phyloP scores from a whole-genome alignment of 106 monocot species.

The Phalaenopsis aphrodite region DNA sequence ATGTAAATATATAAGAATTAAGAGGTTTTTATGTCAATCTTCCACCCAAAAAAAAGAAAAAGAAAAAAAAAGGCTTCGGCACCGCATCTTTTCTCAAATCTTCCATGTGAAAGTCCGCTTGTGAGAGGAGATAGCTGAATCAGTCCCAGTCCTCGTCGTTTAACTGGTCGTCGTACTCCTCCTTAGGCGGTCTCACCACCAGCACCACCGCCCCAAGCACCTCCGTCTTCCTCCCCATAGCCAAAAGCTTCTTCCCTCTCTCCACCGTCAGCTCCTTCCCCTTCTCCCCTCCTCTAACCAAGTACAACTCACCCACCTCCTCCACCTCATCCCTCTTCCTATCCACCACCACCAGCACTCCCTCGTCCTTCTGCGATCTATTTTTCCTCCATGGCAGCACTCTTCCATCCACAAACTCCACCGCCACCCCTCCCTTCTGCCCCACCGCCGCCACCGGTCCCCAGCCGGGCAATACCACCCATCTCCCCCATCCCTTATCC shows the following conservation, averaged over 20 bases:
- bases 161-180: slow-evolving; percentile 38
- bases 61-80: no score
- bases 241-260: slow-evolving; percentile 50
- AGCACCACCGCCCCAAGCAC: slow-evolving; percentile 58
- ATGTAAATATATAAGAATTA: no score
- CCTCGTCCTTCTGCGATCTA: slow-evolving; percentile 15
- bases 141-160: slow-evolving; percentile 54
- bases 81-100: no score
- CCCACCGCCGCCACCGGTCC: slow-evolving; percentile 28
- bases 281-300: slow-evolving; percentile 23
- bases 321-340: slow-evolving; percentile 33
- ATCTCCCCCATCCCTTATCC: slow-evolving; percentile 65
- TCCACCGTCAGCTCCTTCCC: slow-evolving; percentile 46
- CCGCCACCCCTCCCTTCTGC: slow-evolving; percentile 36
- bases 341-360: slow-evolving; percentile 71
- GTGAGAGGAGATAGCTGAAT: background rate
- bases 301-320: slow-evolving; percentile 30
- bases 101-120: no score
- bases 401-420: slow-evolving; percentile 43
- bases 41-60: no score
- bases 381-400: slow-evolving; percentile 56
- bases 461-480: slow-evolving; percentile 88
- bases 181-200: slow-evolving; percentile 70
- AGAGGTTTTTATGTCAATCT: no score
- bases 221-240: slow-evolving; percentile 17